Evolutionary conservation across 768 basidiomycete species (phyloP), one percentile per base, ranked within the genome.

Genomic region (Leucocoprinus leucothites): DNA sequence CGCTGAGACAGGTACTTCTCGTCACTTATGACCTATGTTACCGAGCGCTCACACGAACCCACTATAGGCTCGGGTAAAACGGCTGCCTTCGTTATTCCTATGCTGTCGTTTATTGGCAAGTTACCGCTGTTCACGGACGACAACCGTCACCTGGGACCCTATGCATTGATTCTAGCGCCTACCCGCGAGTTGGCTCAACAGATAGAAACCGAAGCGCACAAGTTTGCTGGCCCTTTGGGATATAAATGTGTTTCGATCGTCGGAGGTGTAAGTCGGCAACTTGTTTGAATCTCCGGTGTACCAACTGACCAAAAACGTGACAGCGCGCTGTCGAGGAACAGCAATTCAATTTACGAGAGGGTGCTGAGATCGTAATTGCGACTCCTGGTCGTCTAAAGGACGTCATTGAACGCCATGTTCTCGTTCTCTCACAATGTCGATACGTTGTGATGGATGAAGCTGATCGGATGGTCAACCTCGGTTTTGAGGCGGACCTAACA

Each of bases 401-500:
- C 67, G 93, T 98, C 53, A 87, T 99, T 57, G 96, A 99, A 72
- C 86, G 94, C 19, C 91, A 90, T 68, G 93, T 98, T 44, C 79
- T 99, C 41, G 97, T 99, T 18, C 81, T 99, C 42, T 89, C 91
- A 6, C 97, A 99, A 70, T 98, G 97, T 70, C 92, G 93, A 1
- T 98, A 99, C 66, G 87, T 99, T 57, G 96, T 99, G 61, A 97
- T 99, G 97, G 97, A 99, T 69, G 97, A 99, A 77, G 97, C 97
- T 14, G 97, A 99, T 69, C 84, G 97, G 49, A 98, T 99, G 97
- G 95, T 99, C 58, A 87, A 95, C 65, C 85, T 98, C 26, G 97
- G 97, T 14, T 99, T 99, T 67, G 97, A 99, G 70, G 83, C 81
- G 14, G 95, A 97, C 67, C 73, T 99, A 44, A 93, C 89, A 22